phyloP scores from a whole-genome alignment of 768 basidiomycete species.

The Saitozyma sp. region DNA sequence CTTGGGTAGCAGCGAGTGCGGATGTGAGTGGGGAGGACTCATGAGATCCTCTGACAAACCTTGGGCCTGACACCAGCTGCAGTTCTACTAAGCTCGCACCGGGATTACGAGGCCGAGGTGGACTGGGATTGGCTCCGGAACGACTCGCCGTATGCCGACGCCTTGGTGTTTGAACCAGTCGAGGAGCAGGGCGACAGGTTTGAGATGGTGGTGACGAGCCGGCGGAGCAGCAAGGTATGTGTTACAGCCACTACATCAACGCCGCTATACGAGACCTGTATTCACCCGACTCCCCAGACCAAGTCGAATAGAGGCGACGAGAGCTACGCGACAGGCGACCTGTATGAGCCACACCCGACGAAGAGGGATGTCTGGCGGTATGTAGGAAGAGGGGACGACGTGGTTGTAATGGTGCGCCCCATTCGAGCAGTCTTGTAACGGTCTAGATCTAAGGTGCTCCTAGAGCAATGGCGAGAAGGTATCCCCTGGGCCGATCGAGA shows the following conservation, averaged over 20 bases:
- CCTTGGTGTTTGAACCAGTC: slow-evolving; percentile 38
- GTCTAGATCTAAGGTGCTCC: too few species aligned
- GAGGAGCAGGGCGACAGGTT: slow-evolving; percentile 52
- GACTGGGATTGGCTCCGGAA: slow-evolving; percentile 61
- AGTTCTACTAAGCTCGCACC: slow-evolving; percentile 56
- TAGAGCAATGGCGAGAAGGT: slow-evolving; percentile 60
- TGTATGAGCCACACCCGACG: slow-evolving; percentile 58
- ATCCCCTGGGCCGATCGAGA: slow-evolving; percentile 61
- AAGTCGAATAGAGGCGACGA: slow-evolving; percentile 58
- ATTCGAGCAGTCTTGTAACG: background rate
- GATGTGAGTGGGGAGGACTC: slow-evolving; percentile 19
- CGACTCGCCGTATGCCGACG: slow-evolving; percentile 39
- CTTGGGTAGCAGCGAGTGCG: slow-evolving; percentile 58
- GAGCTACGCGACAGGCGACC: slow-evolving; percentile 61
- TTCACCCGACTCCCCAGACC: slow-evolving; percentile 31
- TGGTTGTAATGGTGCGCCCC: slow-evolving; percentile 52
- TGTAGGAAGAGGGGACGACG: slow-evolving; percentile 61
- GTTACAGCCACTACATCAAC: too few species aligned
- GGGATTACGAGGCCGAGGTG: slow-evolving; percentile 58
- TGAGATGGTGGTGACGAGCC: slow-evolving; percentile 59
- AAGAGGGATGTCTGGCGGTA: slow-evolving; percentile 56
- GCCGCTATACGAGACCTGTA: slow-evolving; percentile 5
- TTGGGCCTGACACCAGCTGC: background rate
- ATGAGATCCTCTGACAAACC: slow-evolving; percentile 7
- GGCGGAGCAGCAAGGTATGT: slow-evolving; percentile 58